Conservation (phyloP, 139 green algal species). For the Chlamydomonas urium region DNA sequence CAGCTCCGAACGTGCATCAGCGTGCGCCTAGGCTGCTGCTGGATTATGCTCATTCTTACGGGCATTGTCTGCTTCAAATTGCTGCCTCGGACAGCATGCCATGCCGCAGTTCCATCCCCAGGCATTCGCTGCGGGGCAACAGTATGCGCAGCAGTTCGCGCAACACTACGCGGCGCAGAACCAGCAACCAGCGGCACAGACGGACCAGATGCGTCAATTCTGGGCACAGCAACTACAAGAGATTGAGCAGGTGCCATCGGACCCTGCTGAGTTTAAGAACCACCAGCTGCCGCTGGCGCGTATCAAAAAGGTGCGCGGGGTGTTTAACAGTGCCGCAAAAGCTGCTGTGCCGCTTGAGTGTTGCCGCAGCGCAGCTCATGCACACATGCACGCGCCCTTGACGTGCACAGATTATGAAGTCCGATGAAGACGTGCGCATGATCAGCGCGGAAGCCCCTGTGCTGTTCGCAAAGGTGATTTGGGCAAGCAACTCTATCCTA, state of each 20-base stretch:
- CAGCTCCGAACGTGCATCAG: no score
- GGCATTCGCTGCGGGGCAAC: slow-evolving; percentile 1
- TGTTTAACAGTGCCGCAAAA: background rate
- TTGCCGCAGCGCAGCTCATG: background rate
- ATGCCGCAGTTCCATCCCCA: no score
- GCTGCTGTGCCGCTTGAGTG: background rate
- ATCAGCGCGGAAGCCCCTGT: slow-evolving; percentile 95
- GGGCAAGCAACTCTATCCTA: no score
- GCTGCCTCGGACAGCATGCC: no score
- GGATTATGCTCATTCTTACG: no score
- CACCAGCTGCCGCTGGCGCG: slow-evolving; percentile 91
- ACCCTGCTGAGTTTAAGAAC: slow-evolving; percentile 50
- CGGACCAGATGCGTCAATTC: slow-evolving; percentile 51
- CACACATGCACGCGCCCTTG: background rate
- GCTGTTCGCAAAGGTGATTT: slow-evolving; percentile 87
- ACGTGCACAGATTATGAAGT: slow-evolving; percentile 95
- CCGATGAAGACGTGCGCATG: slow-evolving; percentile 94
- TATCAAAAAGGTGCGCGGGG: slow-evolving; percentile 90
- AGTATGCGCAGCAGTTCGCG: slow-evolving; percentile 16
- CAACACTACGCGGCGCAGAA: slow-evolving; percentile 4
- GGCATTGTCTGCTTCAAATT: no score
- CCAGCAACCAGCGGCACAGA: background rate
- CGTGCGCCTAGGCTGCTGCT: no score
- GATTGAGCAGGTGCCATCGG: slow-evolving; percentile 47
- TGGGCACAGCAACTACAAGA: slow-evolving; percentile 80